Percentiles rank a stretch among this genome's conserved stretches.
phyloP scores from a whole-genome alignment of 208 protist genomes.

The Crithidia brevicula region DNA sequence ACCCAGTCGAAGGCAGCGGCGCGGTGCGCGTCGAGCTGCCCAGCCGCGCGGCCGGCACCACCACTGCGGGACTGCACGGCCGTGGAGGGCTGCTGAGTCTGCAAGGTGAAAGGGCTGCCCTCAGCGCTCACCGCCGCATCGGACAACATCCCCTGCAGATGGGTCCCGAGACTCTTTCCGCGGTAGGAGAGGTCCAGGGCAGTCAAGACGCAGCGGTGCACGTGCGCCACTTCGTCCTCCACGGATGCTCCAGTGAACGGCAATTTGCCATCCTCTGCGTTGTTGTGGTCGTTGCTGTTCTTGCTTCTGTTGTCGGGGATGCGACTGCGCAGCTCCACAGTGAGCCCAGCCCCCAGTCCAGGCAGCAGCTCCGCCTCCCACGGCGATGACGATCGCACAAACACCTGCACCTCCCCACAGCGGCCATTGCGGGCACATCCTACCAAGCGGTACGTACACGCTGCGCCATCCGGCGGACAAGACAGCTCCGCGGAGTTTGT shows the following conservation, averaged over 20 bases:
- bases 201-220: constrained; percentile 45
- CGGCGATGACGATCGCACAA: constrained; percentile 41
- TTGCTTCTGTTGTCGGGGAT: not conserved
- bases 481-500: no score
- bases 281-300: not conserved
- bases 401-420: constrained; percentile 75
- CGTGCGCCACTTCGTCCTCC: not conserved
- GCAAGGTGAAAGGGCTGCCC: constrained; percentile 73
- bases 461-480: not conserved
- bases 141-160: constrained; percentile 34
- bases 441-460: constrained; percentile 53
- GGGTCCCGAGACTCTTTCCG: constrained; percentile 71
- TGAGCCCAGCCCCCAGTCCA: constrained; percentile 46
- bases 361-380: constrained; percentile 58
- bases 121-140: constrained; percentile 58
- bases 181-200: constrained; percentile 82
- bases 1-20: constrained; percentile 64
- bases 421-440: constrained; percentile 69
- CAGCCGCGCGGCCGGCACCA: constrained; percentile 3
- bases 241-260: no score
- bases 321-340: constrained; percentile 43
- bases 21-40: constrained; percentile 63
- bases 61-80: not conserved
- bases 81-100: constrained; percentile 18
- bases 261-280: not conserved